Conservation (phyloP, 441 rosid genomes). For the Pelargonium citronellum region DNA sequence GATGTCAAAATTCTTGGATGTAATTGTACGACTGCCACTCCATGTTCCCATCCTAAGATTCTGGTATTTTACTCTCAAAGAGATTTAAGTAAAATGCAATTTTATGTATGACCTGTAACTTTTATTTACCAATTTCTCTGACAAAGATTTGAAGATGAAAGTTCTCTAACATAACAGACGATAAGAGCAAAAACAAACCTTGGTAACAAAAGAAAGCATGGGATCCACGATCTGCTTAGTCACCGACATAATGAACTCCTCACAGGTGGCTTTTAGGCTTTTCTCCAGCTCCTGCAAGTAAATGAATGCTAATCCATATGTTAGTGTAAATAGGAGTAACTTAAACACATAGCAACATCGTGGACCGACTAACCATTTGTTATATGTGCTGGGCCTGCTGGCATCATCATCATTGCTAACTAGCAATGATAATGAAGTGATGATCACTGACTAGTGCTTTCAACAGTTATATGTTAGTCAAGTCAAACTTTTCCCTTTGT, state of each 20-base stretch:
- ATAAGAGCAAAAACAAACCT: conserved; percentile 45
- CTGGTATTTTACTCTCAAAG: not conserved
- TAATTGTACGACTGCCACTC: not conserved
- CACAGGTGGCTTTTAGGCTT: conserved; percentile 87
- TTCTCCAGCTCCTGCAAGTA: conserved; percentile 80
- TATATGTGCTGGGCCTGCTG: too few relatives aligned
- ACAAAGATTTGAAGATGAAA: not conserved
- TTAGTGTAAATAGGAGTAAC: conserved; percentile 1
- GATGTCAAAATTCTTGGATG: not conserved
- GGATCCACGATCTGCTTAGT: conserved; percentile 94
- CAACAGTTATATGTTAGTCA: too few relatives aligned
- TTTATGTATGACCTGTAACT: not conserved
- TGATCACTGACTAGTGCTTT: not conserved
- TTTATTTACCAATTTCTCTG: conserved; percentile 1
- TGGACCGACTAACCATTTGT: not conserved
- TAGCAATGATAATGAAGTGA: too few relatives aligned
- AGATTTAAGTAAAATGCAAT: not conserved
- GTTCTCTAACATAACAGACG: not conserved
- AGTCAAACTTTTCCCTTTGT: too few relatives aligned
- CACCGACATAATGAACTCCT: conserved; percentile 96
- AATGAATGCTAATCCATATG: conserved; percentile 7
- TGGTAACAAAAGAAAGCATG: conserved; percentile 87
- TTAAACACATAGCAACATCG: not conserved
- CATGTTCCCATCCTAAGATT: not conserved
- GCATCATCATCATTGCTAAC: too few relatives aligned